phyloP scores from a whole-genome alignment of 2,329 filamentous ascomycete genomes.

The Aspergillus floridensis region DNA sequence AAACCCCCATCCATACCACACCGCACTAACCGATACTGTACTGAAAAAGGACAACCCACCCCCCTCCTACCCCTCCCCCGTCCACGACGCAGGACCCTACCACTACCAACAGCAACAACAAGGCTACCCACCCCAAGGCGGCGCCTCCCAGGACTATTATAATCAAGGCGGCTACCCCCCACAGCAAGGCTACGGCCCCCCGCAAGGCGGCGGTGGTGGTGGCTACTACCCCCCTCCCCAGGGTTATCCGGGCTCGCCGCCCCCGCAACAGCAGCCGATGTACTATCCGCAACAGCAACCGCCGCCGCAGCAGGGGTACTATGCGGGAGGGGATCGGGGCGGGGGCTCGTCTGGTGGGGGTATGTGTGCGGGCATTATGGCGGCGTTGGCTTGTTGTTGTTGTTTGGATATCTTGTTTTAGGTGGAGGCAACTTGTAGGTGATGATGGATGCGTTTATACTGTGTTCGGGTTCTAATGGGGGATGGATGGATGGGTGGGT shows the following conservation, averaged over 20 bases:
- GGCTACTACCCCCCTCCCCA: slow-evolving; percentile 21
- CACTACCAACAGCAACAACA: slow-evolving; percentile 15
- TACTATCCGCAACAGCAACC: slow-evolving; percentile 40
- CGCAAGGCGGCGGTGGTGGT: slow-evolving; percentile 21
- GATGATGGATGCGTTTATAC: not conserved
- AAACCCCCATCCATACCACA: not conserved
- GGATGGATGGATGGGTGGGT: too few relatives aligned
- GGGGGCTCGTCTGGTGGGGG: slow-evolving; percentile 34
- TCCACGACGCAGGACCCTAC: slow-evolving; percentile 34
- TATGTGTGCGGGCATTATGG: slow-evolving; percentile 48
- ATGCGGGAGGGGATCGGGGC: slow-evolving; percentile 32
- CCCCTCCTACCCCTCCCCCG: slow-evolving; percentile 37
- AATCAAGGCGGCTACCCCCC: slow-evolving; percentile 25
- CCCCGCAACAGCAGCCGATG: slow-evolving; percentile 29
- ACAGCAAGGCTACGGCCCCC: slow-evolving; percentile 27
- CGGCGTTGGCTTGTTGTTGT: slow-evolving; percentile 50
- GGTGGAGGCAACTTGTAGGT: slow-evolving; percentile 9
- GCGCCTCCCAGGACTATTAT: slow-evolving; percentile 36
- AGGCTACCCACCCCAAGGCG: slow-evolving; percentile 26
- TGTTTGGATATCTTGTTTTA: slow-evolving; percentile 50
- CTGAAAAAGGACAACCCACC: slow-evolving; percentile 33
- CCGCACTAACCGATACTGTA: too few relatives aligned
- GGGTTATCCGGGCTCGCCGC: slow-evolving; percentile 27
- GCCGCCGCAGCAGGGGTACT: slow-evolving; percentile 40
- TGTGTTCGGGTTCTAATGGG: too few relatives aligned